Evolutionary conservation across 2,329 filamentous ascomycete species (phyloP).

Genomic region (Aspergillus clavatus): DNA sequence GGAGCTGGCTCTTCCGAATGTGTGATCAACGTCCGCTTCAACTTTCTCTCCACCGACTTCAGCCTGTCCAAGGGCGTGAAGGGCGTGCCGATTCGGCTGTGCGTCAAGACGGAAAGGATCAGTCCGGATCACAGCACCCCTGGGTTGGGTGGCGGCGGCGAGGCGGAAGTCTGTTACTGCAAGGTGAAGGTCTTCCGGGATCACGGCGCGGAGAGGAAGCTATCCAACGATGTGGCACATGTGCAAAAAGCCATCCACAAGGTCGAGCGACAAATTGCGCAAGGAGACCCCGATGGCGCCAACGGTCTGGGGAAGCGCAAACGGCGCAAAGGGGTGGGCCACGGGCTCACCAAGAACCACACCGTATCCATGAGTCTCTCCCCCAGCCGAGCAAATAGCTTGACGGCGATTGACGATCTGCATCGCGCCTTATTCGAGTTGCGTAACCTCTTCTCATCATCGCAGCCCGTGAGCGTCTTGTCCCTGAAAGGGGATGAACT

Average conservation of each 20-base stretch:
- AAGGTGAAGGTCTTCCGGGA: slow-evolving; percentile 93
- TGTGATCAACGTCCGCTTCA: slow-evolving; percentile 81
- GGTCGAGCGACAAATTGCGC: slow-evolving; percentile 81
- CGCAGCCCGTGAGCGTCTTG: slow-evolving; percentile 30
- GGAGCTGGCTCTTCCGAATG: slow-evolving; percentile 59
- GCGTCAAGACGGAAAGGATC: slow-evolving; percentile 69
- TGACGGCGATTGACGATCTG: slow-evolving; percentile 61
- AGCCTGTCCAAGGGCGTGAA: slow-evolving; percentile 95
- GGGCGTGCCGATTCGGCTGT: slow-evolving; percentile 82
- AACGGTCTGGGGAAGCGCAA: slow-evolving; percentile 53
- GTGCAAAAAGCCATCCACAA: slow-evolving; percentile 94
- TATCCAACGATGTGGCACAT: slow-evolving; percentile 85
- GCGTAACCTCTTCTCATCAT: slow-evolving; percentile 36
- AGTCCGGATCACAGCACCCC: slow-evolving; percentile 45
- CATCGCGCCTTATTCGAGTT: slow-evolving; percentile 30
- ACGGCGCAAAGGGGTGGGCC: slow-evolving; percentile 48
- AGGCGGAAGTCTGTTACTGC: slow-evolving; percentile 65
- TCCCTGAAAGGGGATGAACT: slow-evolving; percentile 32
- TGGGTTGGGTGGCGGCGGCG: neutral
- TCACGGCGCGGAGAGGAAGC: slow-evolving; percentile 83
- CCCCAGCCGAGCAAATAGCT: slow-evolving; percentile 47
- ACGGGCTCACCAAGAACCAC: neutral
- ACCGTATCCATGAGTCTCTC: slow-evolving; percentile 26
- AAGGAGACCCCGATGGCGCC: slow-evolving; percentile 54
- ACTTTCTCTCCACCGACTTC: slow-evolving; percentile 93